Base-by-base conservation (phyloP, 345 rosid species). In the Clarkia xantiana region DNA sequence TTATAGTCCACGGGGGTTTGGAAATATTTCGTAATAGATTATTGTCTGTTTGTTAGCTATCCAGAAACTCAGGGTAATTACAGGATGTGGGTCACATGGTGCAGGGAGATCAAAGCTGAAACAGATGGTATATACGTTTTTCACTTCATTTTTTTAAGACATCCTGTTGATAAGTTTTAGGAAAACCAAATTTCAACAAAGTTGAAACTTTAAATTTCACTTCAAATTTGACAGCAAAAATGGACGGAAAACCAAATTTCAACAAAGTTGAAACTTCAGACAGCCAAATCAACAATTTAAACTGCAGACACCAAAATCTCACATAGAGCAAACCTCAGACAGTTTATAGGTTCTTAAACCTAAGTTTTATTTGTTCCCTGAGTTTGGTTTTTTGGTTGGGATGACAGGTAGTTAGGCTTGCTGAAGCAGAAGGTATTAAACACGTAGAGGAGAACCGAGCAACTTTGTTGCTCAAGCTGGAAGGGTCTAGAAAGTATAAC, bases 71-170 rank as follows among this genome's bases (percentile, higher is more conserved):
- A 85, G 94, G 66, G 95, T 86, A 45, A 90, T 90, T 57, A 86
- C 97, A 25, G 97, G 97, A 57, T 86, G 94, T 50, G 95, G 97
- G 49, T 38, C 76, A 4, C 80, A 75, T 61, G 95, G 95, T 49
- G 49, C 70, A 40, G 94, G 97, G 43, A 86, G 81, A 71, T 79
- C 94, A 9, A 81, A 81, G 71, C 62, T 90, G 63, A 90, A 90
- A 69, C 91, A 86, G 55, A 72, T 84, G 72, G 97, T 90, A 77
- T 52, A 81, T 18, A 8, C 62, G 61, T 36, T 18, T 14, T 34
- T 16, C 51, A 14, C 44, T 14, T 42, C n/a, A n/a, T 14, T 40
- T 49, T 49, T 18, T 18, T 22, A 49, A 52, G 41, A 22, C 44
- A 39, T 55, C 47, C 19, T 11, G 18, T 15, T 23, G 43, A 1